Evolutionary conservation across 257 asterid genomes (phyloP).

Genomic region (Coffea canephora): DNA sequence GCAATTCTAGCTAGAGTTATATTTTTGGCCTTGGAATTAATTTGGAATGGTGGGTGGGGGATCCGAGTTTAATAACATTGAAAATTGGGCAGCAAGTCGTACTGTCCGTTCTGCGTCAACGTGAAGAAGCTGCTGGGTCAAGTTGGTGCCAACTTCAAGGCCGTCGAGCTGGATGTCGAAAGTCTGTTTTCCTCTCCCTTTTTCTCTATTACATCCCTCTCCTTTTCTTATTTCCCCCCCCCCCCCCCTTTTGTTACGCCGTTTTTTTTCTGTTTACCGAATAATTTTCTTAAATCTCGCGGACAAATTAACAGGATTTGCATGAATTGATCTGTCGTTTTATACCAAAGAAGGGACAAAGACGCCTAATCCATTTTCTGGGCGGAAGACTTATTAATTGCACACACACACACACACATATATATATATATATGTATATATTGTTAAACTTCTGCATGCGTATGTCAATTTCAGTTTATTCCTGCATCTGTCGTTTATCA

Average conservation of each 20-base stretch:
- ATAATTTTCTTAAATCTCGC: not conserved
- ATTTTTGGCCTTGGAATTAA: conserved; percentile 1
- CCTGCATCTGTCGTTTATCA: not conserved
- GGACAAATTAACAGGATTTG: not conserved
- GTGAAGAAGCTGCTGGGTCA: conserved; percentile 75
- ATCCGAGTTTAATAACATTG: too few species aligned
- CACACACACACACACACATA: too few species aligned
- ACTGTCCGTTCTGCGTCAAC: conserved; percentile 64
- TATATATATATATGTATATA: too few species aligned
- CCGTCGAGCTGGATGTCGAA: conserved; percentile 64
- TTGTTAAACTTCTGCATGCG: too few species aligned
- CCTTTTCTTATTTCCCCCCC: not conserved
- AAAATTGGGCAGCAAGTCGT: conserved; percentile 60
- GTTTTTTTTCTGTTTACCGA: too few species aligned
- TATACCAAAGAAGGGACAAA: not conserved
- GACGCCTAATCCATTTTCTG: too few species aligned
- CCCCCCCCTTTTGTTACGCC: not conserved
- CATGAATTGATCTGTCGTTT: not conserved
- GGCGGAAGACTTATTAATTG: too few species aligned
- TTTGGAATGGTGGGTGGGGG: not conserved
- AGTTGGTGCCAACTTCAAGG: conserved; percentile 70
- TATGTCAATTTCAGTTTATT: not conserved
- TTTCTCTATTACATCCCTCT: not conserved
- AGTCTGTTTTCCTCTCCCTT: conserved; percentile 35
- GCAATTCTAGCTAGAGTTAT: not conserved